A percentile compares a stretch with the other conserved stretches of the same genome.
These are phyloP conservation scores for Porcisia hertigi DNA, from an alignment of 208 protist genomes.

Conservation along the genomic window DNA sequence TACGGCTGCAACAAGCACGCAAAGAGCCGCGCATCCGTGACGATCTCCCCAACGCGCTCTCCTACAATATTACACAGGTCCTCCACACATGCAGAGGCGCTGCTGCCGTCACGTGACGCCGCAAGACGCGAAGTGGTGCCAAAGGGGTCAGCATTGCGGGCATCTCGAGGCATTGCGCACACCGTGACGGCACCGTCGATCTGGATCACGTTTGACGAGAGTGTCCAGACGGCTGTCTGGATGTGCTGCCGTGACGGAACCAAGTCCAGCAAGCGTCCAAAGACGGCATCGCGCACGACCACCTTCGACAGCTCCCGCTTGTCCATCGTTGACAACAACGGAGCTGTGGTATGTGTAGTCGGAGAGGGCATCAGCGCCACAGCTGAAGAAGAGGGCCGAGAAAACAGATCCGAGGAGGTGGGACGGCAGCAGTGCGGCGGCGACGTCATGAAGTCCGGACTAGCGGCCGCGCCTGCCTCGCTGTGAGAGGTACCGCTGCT, in stretches of 20 bases:
- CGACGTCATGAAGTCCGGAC: not conserved
- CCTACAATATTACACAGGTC: conserved; percentile 9
- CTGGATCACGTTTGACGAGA: conserved; percentile 32
- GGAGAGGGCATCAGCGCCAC: not conserved
- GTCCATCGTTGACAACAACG: conserved; percentile 49
- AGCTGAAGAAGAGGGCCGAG: not conserved
- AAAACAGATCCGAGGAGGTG: not conserved
- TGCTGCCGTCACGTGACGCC: not conserved
- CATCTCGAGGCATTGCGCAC: conserved; percentile 10
- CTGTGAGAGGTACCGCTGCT: not conserved
- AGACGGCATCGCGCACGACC: conserved; percentile 50
- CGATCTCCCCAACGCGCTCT: conserved; percentile 34
- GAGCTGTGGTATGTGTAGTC: not conserved
- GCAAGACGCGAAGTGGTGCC: not conserved
- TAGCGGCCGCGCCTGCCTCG: not conserved
- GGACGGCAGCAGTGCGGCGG: not conserved
- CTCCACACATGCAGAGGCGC: not conserved
- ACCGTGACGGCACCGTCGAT: conserved; percentile 43
- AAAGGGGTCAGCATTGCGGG: not conserved
- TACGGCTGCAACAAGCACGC: conserved; percentile 38
- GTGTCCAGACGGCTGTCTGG: conserved; percentile 38
- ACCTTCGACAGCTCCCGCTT: conserved; percentile 58
- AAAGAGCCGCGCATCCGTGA: conserved; percentile 25
- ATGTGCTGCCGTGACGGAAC: conserved; percentile 36
- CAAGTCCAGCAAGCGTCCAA: conserved; percentile 44